Percentiles rank a stretch among this genome's conserved stretches.
These are phyloP conservation scores for Monosporascus sp. DNA, from an alignment of 2,329 filamentous ascomycete genomes.

Conservation along the genomic window DNA sequence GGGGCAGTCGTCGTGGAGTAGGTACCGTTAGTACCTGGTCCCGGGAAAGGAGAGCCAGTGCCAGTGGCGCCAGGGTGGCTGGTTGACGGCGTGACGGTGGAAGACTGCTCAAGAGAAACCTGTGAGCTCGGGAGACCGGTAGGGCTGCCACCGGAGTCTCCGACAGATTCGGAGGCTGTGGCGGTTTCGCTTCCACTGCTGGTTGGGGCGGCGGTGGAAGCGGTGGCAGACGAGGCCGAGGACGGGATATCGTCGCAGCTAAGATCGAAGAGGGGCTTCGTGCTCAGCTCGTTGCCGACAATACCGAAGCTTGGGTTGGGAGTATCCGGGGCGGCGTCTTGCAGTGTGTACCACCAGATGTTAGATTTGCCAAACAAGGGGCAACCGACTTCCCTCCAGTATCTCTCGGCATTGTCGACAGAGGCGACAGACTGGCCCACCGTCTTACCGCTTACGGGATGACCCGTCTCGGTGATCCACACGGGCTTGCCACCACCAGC, in stretches of 20 bases:
- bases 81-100: constrained; percentile 13
- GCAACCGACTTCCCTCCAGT: constrained; percentile 77
- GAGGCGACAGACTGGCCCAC: constrained; percentile 59
- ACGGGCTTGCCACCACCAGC: constrained; percentile 63
- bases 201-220: constrained; percentile 10
- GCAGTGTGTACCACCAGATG: constrained; percentile 74
- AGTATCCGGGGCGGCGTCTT: constrained; percentile 55
- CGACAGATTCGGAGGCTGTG: constrained; percentile 14
- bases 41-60: background rate
- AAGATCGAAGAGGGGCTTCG: constrained; percentile 58
- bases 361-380: constrained; percentile 58
- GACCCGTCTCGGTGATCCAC: constrained; percentile 87
- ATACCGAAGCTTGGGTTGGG: constrained; percentile 69
- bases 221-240: constrained; percentile 17
- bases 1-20: background rate
- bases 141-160: constrained; percentile 20
- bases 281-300: constrained; percentile 48
- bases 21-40: background rate
- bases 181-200: constrained; percentile 12
- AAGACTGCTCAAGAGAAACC: constrained; percentile 18
- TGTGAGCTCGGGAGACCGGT: constrained; percentile 19
- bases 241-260: constrained; percentile 43
- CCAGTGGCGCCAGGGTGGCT: constrained; percentile 8
- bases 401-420: constrained; percentile 65
- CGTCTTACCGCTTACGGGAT: constrained; percentile 67